Evolutionary conservation across 169 alveolate species (phyloP), one percentile per base, ranked within the genome.

Genomic region (Eimeria necatrix): DNA sequence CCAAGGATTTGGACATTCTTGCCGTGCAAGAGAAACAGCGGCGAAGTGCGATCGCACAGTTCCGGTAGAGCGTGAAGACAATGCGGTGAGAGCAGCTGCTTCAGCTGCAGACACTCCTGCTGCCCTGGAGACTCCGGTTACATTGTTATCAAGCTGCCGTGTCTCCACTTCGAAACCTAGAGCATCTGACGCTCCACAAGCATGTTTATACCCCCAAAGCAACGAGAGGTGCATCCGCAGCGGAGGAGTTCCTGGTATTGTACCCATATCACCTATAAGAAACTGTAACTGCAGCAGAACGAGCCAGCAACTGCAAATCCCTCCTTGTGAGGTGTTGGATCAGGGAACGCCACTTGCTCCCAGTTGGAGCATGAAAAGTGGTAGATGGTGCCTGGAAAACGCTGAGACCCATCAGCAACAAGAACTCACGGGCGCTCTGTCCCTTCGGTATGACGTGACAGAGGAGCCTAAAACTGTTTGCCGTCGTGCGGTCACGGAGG

Each of bases 401-500:
- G 20, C 48, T 20, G 86, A 4, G 1, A 18, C 26, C 26, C 22
- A 22, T 8, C 52, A 26, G 59, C 60, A 41, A 70, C 73, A 22
- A 10, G 22, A 51, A 60, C 52, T 24, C 24, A 1, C 90, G 2
- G 92, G 48, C n/a, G 56, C n/a, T 4, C n/a, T 53, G 56, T 9
- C 46, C 24, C 20, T 49, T 32, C 92, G 49, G 61, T 56, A 26
- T 2, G 92, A 84, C 59, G 64, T 41, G 3, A 84, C 61, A 32
- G 92, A 84, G 48, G 60, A 59, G 48, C 92, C 61, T 9, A 74
- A 14, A 14, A 46, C 51, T 46, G 41, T 78, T 59, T 84, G 74
- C 48, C 92, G 80, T 46, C 68, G 80, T 41, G 7, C 92, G 24
- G 78, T 84, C 60, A 84, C 92, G n/a, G 92, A 84, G 64, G 92